Evolutionary conservation across 106 monocot species (phyloP).

Genomic region (Dendrobium catenatum): DNA sequence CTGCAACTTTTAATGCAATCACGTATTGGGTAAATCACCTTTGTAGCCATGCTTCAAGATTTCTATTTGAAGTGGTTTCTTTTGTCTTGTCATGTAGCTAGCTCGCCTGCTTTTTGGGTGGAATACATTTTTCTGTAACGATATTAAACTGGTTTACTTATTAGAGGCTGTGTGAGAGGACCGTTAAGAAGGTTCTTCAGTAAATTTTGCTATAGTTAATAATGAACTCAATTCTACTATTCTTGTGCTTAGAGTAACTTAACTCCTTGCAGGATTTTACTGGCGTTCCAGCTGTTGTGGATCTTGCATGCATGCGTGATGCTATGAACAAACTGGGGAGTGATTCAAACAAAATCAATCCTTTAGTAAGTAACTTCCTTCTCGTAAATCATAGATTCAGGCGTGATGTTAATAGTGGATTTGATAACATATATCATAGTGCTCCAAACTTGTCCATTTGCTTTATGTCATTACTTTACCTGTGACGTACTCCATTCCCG

Average conservation of each 20-base stretch:
- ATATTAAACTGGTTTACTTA: neutral
- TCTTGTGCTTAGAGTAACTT: neutral
- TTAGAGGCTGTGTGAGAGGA: neutral
- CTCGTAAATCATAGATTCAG: neutral
- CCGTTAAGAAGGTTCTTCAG: neutral
- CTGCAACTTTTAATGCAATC: neutral
- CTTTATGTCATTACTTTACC: constrained; percentile 1
- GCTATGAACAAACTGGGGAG: constrained; percentile 82
- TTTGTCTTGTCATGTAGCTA: neutral
- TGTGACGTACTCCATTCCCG: neutral
- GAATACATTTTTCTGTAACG: neutral
- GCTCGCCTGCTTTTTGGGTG: neutral
- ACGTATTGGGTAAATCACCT: neutral
- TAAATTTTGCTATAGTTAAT: neutral
- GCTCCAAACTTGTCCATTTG: neutral
- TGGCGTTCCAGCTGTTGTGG: constrained; percentile 91
- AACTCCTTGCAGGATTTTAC: constrained; percentile 61
- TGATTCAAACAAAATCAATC: constrained; percentile 82
- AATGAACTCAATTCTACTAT: neutral
- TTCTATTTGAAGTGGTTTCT: neutral
- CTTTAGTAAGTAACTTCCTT: constrained; percentile 45
- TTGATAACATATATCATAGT: neutral
- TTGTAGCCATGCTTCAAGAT: neutral
- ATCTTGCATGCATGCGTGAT: constrained; percentile 89
- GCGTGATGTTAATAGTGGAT: too few relatives aligned